Conservation (phyloP, 1,284 basidiomycete species). For the Melanopsichium pennsylvanicum region DNA sequence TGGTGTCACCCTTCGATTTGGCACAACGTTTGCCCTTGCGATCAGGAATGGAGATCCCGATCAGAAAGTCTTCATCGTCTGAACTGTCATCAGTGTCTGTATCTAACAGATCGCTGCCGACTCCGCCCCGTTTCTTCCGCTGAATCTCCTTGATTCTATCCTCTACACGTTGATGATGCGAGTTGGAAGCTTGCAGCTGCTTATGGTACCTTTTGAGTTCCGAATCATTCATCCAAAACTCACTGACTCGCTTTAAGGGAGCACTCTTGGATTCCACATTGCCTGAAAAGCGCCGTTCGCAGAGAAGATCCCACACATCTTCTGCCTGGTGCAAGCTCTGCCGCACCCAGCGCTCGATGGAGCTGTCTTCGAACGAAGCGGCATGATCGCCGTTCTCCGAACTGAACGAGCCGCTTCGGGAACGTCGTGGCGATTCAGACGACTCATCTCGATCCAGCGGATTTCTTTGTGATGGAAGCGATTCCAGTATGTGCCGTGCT, state of each 20-base stretch:
- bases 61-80: constrained; percentile 7
- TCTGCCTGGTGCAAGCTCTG: constrained; percentile 13
- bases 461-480: constrained; percentile 24
- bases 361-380: constrained; percentile 16
- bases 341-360: constrained; percentile 25
- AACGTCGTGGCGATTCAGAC: constrained; percentile 2
- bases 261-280: background rate
- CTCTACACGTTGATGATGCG: constrained; percentile 16
- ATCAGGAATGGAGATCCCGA: constrained; percentile 1
- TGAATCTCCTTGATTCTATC: constrained; percentile 22
- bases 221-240: constrained; percentile 39
- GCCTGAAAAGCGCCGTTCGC: constrained; percentile 9
- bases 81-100: constrained; percentile 12
- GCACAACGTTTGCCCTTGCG: constrained; percentile 2
- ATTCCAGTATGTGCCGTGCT: constrained; percentile 18
- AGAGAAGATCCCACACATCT: constrained; percentile 42
- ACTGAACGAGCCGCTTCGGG: background rate
- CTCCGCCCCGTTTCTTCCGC: constrained; percentile 5
- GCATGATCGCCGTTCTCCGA: constrained; percentile 11
- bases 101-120: constrained; percentile 4
- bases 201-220: constrained; percentile 29
- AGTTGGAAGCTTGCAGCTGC: constrained; percentile 9
- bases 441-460: constrained; percentile 2
- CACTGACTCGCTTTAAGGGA: constrained; percentile 2
- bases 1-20: constrained; percentile 1